Base-by-base conservation (phyloP, 352 stramenopile genomes). In the Phytophthora citricola region DNA sequence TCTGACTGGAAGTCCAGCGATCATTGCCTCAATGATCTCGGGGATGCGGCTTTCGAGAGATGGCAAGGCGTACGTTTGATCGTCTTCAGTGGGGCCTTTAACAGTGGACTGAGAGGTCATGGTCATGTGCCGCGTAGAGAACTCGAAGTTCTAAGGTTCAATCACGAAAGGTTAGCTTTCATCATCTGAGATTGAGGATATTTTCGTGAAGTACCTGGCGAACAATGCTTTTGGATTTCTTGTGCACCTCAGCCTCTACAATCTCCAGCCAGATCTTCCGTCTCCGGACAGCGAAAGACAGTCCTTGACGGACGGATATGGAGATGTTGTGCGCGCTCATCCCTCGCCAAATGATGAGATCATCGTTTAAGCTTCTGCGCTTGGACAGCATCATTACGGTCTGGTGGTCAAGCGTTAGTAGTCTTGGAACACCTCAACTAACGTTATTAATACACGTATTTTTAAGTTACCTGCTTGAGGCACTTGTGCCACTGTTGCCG, bases 261-360 rank as follows among this genome's bases (percentile, higher is more conserved):
- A 87, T 79, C 51, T 85, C 76, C 41, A 87, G 56, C 78, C 73
- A 85, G n/a, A 87, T 76, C 44, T 79, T 79, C 17, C 72, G 71
- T 24, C 76, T 69, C 14, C 63, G 67, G 29, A 71, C 32, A n/a
- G 63, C 65, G 24, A 81, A 79, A 12, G 78, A 69, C 9, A 85
- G 39, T 12, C 78, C 75, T 10, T 62, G 46, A 0, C 54, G 58
- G 22, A 83, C 71, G 10, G 60, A 55, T 32, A 75, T 70, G 11
- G 78, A 82, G 32, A 85, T 73, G 39, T 87, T 87, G 51, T 87
- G 77, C 53, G 76, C 74, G 44, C 43, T 79, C 73, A 85, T 81
- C 57, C 75, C 75, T 20, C 75, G 75, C 78, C 75, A 83, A 32
- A 83, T 80, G 54, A 83, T 79, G 36, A 85, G 69, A 54, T 85